Conservation (phyloP, 2,329 filamentous ascomycete species). For the Hortaea sp. region DNA sequence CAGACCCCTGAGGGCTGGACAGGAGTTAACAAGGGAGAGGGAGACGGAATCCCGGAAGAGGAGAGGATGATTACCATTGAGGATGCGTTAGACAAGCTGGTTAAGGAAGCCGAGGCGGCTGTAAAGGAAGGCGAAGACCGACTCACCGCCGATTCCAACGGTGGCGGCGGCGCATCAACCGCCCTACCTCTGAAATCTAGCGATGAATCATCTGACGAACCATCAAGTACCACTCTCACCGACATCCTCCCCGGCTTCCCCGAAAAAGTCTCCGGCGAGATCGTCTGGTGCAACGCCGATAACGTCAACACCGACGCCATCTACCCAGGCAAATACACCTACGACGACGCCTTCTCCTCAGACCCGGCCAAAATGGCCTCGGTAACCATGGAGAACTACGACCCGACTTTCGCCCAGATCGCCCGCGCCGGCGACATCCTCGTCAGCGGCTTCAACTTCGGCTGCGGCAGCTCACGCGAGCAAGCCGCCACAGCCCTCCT, state of each 20-base stretch:
- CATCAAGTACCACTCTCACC: constrained; percentile 33
- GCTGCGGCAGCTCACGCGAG: constrained; percentile 70
- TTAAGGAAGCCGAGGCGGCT: constrained; percentile 56
- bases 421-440: constrained; percentile 67
- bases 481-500: constrained; percentile 83
- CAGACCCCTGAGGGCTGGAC: constrained; percentile 57
- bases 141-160: constrained; percentile 22
- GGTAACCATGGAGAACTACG: constrained; percentile 93
- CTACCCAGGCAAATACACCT: constrained; percentile 86
- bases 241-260: constrained; percentile 81
- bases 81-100: constrained; percentile 60
- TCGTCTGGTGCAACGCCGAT: constrained; percentile 75
- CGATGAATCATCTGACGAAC: constrained; percentile 20
- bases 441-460: constrained; percentile 81
- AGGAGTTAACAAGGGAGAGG: constrained; percentile 61
- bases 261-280: constrained; percentile 71
- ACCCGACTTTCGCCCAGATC: constrained; percentile 54
- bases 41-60: constrained; percentile 53
- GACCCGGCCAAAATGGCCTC: constrained; percentile 69
- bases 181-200: background rate
- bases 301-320: constrained; percentile 91
- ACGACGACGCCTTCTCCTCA: constrained; percentile 74
- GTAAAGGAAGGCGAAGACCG: constrained; percentile 46
- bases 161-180: constrained; percentile 6
- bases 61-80: constrained; percentile 58